Base-by-base conservation (phyloP, 2,329 filamentous ascomycete genomes). In the Arthrinium phaeospermum region DNA sequence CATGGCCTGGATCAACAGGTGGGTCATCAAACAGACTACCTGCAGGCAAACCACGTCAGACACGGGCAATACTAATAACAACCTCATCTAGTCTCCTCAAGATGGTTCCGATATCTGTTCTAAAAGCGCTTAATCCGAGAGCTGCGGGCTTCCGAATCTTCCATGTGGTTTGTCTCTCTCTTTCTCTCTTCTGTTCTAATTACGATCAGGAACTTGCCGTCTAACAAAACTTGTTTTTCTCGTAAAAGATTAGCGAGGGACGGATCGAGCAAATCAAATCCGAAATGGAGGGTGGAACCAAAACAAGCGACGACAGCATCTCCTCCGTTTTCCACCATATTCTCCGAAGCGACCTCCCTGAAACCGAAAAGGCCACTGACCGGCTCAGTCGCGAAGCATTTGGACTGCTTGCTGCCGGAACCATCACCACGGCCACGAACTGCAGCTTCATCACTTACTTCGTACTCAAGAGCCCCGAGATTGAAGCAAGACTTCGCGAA, bases 261-360 rank as follows among this genome's bases (percentile, higher is more conserved):
- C 47, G 47, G 22, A 34, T 27, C 68, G 68, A 51, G 44, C 49
- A 69, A 22, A 34, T 34, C 44, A 69, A 51, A 22, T n/a, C 68
- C 27, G 44, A 69, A 6, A 19, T 49, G 19, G 6, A 19, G 10
- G 24, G 24, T 8, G 22, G 22, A 8, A 49, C 24, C 1, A 22
- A 7, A 8, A 12, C 47, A 22, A 8, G 10, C 22, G 47, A 49
- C 19, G 47, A 49, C 10, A 22, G n/a, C 8, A 24, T 24, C 6
- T 49, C 22, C 22, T 49, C 47, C 4, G 47, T 24, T 22, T 24
- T 49, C 22, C 47, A 49, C 24, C 47, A 49, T 22, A 24, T 49
- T 22, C 2, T 47, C 46, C 19, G 46, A 14, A 22, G 46, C 46
- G 46, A 47, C 19, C 46, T 47, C 46, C 13, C 16, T 19, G 46